Conservation (phyloP, 2,329 filamentous ascomycete genomes). For the Sclerotinia borealis region DNA sequence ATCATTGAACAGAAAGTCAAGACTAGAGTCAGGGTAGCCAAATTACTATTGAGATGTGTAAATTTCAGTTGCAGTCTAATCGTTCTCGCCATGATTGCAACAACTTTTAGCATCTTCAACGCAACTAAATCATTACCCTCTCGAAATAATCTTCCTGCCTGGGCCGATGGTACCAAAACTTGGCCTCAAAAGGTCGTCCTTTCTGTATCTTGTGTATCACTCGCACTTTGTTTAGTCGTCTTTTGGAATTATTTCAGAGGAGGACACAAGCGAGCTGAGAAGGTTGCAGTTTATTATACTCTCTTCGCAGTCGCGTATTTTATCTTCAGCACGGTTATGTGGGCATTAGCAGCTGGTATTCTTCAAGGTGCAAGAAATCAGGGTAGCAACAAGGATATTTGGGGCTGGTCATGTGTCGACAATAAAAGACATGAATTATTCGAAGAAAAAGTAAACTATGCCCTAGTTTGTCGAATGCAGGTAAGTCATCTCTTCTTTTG, state of each 20-base stretch:
- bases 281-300: conserved; percentile 91
- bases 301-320: conserved; percentile 92
- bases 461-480: conserved; percentile 83
- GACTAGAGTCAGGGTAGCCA: conserved; percentile 82
- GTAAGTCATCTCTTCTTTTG: conserved; percentile 39
- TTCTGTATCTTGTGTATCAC: conserved; percentile 70
- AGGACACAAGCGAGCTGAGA: conserved; percentile 83
- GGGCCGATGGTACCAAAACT: conserved; percentile 70
- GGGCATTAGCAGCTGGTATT: conserved; percentile 78
- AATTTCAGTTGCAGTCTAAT: conserved; percentile 97
- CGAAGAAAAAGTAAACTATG: conserved; percentile 75
- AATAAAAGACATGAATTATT: conserved; percentile 78
- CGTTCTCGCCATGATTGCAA: conserved; percentile 80
- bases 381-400: conserved; percentile 78
- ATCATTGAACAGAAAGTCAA: conserved; percentile 71
- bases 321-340: conserved; percentile 86
- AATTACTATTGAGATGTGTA: conserved; percentile 88
- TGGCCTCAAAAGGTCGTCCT: conserved; percentile 91
- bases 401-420: conserved; percentile 96
- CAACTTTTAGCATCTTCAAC: conserved; percentile 91
- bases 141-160: conserved; percentile 76
- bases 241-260: conserved; percentile 83
- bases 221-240: conserved; percentile 71
- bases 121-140: conserved; percentile 68
- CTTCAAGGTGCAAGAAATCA: conserved; percentile 73